A percentile compares a stretch with the other conserved stretches of the same genome.
Conservation (phyloP, 257 asterid species). For the Avicennia marina region DNA sequence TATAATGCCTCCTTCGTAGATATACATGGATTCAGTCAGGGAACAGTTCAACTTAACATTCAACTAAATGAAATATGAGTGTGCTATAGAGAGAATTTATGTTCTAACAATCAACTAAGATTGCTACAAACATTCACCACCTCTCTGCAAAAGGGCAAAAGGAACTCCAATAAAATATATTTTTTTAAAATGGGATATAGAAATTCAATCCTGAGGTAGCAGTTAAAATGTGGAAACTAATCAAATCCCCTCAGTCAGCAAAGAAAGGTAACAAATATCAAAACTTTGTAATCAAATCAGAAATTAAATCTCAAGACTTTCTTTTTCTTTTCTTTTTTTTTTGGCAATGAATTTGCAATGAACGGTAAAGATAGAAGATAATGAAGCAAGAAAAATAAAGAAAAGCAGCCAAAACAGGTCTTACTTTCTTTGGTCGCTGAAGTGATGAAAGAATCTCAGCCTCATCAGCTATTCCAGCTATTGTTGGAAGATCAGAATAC, state of each 20-base stretch:
- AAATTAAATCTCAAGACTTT: constrained; percentile 8
- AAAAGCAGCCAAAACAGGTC: constrained; percentile 16
- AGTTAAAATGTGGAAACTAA: background rate
- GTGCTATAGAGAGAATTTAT: background rate
- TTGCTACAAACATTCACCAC: too few relatives aligned
- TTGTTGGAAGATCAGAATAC: constrained; percentile 68
- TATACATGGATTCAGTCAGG: constrained; percentile 11
- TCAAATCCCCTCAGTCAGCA: background rate
- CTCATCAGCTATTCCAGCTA: constrained; percentile 89
- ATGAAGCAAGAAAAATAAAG: background rate
- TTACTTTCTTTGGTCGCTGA: constrained; percentile 94
- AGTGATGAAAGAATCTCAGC: constrained; percentile 97
- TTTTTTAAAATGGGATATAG: too few relatives aligned
- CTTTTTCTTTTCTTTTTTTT: too few relatives aligned
- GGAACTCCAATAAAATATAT: too few relatives aligned
- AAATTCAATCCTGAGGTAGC: too few relatives aligned
- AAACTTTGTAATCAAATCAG: constrained; percentile 4
- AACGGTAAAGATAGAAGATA: background rate
- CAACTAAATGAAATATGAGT: constrained; percentile 1
- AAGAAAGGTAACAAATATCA: background rate
- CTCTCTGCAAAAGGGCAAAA: too few relatives aligned
- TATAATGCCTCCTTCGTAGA: constrained; percentile 8
- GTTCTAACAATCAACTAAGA: too few relatives aligned
- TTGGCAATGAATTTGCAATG: constrained; percentile 7
- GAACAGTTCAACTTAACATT: constrained; percentile 7